Conservation (phyloP, 1,284 basidiomycete species). For the Trichosporon sp. region DNA sequence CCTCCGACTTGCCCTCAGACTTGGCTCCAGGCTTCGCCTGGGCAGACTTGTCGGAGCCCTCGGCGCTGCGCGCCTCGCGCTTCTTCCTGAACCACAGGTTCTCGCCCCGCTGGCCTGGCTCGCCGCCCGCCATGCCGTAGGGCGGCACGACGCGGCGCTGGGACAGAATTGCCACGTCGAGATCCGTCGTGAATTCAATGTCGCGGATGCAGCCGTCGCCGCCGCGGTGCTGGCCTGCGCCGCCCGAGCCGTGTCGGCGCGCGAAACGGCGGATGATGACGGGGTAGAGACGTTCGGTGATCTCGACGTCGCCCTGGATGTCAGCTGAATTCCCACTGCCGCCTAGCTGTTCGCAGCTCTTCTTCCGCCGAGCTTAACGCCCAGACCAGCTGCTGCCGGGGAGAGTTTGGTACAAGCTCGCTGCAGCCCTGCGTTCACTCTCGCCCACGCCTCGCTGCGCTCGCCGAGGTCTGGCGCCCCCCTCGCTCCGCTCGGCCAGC, state of each 20-base stretch:
- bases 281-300: constrained; percentile 57
- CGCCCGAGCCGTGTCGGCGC: constrained; percentile 65
- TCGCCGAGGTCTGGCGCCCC: background rate
- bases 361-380: no score
- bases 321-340: background rate
- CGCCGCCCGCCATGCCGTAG: constrained; percentile 85
- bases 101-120: constrained; percentile 64
- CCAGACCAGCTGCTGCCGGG: no score
- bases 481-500: no score
- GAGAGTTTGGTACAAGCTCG: no score
- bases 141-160: constrained; percentile 80
- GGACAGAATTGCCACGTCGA: constrained; percentile 73
- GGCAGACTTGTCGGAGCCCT: no score
- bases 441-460: no score
- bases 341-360: no score
- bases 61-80: background rate
- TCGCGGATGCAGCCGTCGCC: constrained; percentile 86
- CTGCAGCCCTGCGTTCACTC: no score
- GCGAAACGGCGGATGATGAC: constrained; percentile 79
- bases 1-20: constrained; percentile 1
- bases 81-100: constrained; percentile 65
- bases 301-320: constrained; percentile 37
- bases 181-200: constrained; percentile 72
- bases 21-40: constrained; percentile 2
- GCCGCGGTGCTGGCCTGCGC: constrained; percentile 70